phyloP scores from a whole-genome alignment of 2,329 filamentous ascomycete species.

The Triangularia setosa region DNA sequence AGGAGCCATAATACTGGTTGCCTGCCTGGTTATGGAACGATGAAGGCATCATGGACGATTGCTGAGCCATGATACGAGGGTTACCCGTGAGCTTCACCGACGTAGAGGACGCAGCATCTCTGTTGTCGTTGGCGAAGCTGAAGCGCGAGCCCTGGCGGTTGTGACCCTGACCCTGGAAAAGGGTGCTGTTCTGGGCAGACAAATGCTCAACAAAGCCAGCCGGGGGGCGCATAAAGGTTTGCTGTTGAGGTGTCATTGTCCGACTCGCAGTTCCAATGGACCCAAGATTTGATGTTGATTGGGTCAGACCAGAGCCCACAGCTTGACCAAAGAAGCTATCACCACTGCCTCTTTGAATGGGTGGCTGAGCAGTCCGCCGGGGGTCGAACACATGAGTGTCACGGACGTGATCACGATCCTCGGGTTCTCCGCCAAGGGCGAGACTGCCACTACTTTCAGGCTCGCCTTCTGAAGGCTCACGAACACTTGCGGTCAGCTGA shows the following conservation, averaged over 20 bases:
- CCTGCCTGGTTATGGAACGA: constrained; percentile 56
- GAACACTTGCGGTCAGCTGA: constrained; percentile 42
- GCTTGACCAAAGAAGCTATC: constrained; percentile 54
- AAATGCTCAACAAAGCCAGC: constrained; percentile 35
- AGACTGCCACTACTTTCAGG: constrained; percentile 78
- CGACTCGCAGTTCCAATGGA: constrained; percentile 65
- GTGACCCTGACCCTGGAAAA: constrained; percentile 61
- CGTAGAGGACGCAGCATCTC: constrained; percentile 52
- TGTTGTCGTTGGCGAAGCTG: constrained; percentile 75
- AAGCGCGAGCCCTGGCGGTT: constrained; percentile 82
- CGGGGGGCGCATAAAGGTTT: constrained; percentile 65
- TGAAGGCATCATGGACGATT: constrained; percentile 80
- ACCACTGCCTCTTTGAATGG: constrained; percentile 62
- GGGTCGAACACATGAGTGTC: constrained; percentile 52
- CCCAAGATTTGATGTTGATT: constrained; percentile 48
- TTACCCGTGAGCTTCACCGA: constrained; percentile 75
- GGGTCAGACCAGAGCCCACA: constrained; percentile 43
- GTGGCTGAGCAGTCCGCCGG: constrained; percentile 68
- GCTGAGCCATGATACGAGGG: constrained; percentile 76
- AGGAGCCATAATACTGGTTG: constrained; percentile 74
- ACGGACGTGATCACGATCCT: constrained; percentile 62
- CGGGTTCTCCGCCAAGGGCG: constrained; percentile 87
- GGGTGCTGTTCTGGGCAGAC: constrained; percentile 44
- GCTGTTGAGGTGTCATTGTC: constrained; percentile 76
- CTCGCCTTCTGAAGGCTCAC: constrained; percentile 62